Percentiles rank a stretch among this genome's conserved stretches.
phyloP scores from a whole-genome alignment of 2,329 filamentous ascomycete species.

The Didymella lethalis region DNA sequence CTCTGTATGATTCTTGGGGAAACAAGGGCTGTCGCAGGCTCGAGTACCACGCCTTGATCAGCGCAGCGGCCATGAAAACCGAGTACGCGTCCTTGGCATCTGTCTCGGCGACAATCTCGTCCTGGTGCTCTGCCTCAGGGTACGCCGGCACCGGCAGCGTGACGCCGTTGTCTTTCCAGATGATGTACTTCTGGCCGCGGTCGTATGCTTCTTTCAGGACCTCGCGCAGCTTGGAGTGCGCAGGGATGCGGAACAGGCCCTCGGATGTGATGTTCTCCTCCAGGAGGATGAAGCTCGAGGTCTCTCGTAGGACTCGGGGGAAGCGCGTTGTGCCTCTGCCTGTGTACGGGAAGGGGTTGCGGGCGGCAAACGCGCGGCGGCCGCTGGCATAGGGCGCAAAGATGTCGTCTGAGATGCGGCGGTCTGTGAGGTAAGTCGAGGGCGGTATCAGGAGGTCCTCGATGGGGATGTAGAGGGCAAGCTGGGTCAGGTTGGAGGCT shows the following conservation, averaged over 20 bases:
- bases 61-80: conserved; percentile 60
- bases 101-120: conserved; percentile 57
- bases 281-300: conserved; percentile 60
- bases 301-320: conserved; percentile 62
- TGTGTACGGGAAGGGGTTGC: conserved; percentile 57
- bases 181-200: conserved; percentile 61
- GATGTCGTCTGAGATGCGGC: conserved; percentile 58
- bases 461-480: conserved; percentile 61
- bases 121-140: conserved; percentile 43
- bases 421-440: conserved; percentile 62
- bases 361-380: conserved; percentile 57
- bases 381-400: conserved; percentile 57
- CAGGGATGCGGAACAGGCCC: conserved; percentile 63
- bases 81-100: conserved; percentile 61
- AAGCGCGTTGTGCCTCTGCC: conserved; percentile 57
- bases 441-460: conserved; percentile 63
- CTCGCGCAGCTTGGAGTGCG: conserved; percentile 59
- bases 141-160: conserved; percentile 47
- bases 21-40: conserved; percentile 62
- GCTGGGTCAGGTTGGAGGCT: conserved; percentile 57
- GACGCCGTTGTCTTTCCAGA: conserved; percentile 58
- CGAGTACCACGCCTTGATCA: conserved; percentile 66
- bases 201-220: conserved; percentile 64
- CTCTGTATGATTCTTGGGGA: conserved; percentile 58
- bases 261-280: conserved; percentile 58